These are phyloP conservation scores for Prunus fruticosa DNA, from an alignment of 306 rosid genomes.

Conservation along the genomic window DNA sequence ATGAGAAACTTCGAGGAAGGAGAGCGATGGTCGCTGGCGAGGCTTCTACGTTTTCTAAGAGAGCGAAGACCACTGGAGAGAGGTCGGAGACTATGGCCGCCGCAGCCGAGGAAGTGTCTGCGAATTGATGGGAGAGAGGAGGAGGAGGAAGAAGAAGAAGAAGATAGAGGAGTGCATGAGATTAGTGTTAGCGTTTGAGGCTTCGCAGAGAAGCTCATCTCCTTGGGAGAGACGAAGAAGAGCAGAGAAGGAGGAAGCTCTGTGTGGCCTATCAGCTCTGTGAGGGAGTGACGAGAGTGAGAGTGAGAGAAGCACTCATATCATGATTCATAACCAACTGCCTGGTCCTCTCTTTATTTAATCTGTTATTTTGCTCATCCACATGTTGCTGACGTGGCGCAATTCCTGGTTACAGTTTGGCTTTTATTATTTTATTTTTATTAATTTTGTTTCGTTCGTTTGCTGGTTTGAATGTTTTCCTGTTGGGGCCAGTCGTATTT, in stretches of 20 bases:
- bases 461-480: background rate
- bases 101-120: slow-evolving; percentile 53
- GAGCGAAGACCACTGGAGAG: slow-evolving; percentile 40
- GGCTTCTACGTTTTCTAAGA: slow-evolving; percentile 14
- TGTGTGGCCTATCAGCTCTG: slow-evolving; percentile 1
- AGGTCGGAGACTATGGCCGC: slow-evolving; percentile 44
- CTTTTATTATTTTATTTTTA: background rate
- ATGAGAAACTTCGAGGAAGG: slow-evolving; percentile 54
- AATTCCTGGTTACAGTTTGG: background rate
- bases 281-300: slow-evolving; percentile 5
- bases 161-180: slow-evolving; percentile 28
- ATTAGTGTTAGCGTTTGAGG: slow-evolving; percentile 38
- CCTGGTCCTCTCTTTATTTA: background rate
- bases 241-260: slow-evolving; percentile 31
- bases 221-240: slow-evolving; percentile 43
- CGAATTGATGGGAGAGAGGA: slow-evolving; percentile 43
- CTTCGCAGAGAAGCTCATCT: slow-evolving; percentile 51
- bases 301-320: background rate
- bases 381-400: slow-evolving; percentile 24
- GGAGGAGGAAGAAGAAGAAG: slow-evolving; percentile 27
- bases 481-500: background rate
- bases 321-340: background rate
- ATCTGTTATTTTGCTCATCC: slow-evolving; percentile 26
- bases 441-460: background rate
- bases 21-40: slow-evolving; percentile 7